Evolutionary conservation across 2,329 filamentous ascomycete species (phyloP).

Genomic region (Malbranchea zuffiana): DNA sequence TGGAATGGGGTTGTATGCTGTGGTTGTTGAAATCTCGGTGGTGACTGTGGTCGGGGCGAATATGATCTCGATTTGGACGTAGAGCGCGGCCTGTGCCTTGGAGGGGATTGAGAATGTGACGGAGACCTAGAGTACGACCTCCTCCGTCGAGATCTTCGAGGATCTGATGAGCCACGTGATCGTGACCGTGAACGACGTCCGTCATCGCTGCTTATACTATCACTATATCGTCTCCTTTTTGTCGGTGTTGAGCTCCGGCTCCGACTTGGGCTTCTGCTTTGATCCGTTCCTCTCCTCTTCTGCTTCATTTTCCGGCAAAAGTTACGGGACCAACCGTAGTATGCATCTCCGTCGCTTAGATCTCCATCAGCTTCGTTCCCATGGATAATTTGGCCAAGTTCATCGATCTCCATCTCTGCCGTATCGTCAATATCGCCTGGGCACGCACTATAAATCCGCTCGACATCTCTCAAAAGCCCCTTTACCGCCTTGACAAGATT

Average conservation of each 20-base stretch:
- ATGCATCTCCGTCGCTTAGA: constrained; percentile 56
- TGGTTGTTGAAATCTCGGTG: constrained; percentile 14
- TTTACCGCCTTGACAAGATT: constrained; percentile 59
- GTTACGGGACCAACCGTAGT: constrained; percentile 74
- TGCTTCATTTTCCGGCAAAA: constrained; percentile 75
- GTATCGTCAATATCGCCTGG: constrained; percentile 40
- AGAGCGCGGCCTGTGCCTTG: constrained; percentile 18
- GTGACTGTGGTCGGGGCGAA: constrained; percentile 22
- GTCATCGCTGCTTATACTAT: constrained; percentile 24
- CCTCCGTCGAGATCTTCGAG: constrained; percentile 15
- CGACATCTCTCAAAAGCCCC: constrained; percentile 56
- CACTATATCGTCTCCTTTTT: constrained; percentile 33
- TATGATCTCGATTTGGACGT: constrained; percentile 23
- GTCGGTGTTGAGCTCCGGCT: constrained; percentile 29
- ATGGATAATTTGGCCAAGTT: constrained; percentile 59
- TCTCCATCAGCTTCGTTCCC: constrained; percentile 57
- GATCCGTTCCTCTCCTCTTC: constrained; percentile 20
- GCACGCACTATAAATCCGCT: constrained; percentile 53
- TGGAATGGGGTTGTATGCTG: constrained; percentile 12
- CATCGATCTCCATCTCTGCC: constrained; percentile 54
- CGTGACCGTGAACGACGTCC: constrained; percentile 19
- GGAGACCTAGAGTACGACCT: constrained; percentile 21
- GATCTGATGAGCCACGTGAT: constrained; percentile 24
- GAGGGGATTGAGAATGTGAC: constrained; percentile 23
- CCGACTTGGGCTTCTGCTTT: constrained; percentile 37